Base-by-base conservation (phyloP, 108 stramenopile species). In the Craspedostauros australis region DNA sequence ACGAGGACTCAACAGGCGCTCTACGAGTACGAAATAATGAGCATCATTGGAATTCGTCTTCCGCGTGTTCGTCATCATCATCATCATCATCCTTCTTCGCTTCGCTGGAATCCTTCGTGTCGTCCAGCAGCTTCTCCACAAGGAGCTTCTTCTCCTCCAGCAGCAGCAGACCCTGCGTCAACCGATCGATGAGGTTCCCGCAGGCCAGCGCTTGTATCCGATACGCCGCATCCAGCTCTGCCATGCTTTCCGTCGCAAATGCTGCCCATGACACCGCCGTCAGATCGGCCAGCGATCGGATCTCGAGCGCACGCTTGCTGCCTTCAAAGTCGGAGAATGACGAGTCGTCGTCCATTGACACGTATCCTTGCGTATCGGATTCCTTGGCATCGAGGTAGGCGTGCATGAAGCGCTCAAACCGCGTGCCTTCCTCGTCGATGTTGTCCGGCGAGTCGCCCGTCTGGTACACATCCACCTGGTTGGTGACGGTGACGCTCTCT, bases 161-260 rank as follows among this genome's bases (percentile, higher is more conserved):
- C 44, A 46, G 16, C 12, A 46, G 15, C 44, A 25, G 12, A 9
- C 44, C 44, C 12, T 14, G 14, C 44, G 9, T 46, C 14, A 46
- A n/a, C 11, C 44, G 44, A 9, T 46, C 44, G 44, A 46, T 12
- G 12, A 46, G 12, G 44, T 46, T n/a, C 11, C 15, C 14, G 44
- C 11, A 12, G 14, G 9, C 44, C 9, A 46, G 44, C 9, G 44
- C 44, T 25, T 46, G 44, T 9, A 46, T 12, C 14, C 44, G 16
- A n/a, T 12, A 25, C 20, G 9, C 11, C 44, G 44, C 44, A 25
- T 46, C 44, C 20, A 25, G 12, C 9, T 25, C 44, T 11, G 9
- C 44, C 44, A 46, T n/a, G 14, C 11, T 12, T 36, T 36, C 34
- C 34, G 34, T 36, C 34, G 34, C 34, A 25, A 46, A 46, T n/a